These are phyloP conservation scores for Macrophomina pseudophaseolina DNA, from an alignment of 2,329 filamentous ascomycete genomes.

Conservation along the genomic window DNA sequence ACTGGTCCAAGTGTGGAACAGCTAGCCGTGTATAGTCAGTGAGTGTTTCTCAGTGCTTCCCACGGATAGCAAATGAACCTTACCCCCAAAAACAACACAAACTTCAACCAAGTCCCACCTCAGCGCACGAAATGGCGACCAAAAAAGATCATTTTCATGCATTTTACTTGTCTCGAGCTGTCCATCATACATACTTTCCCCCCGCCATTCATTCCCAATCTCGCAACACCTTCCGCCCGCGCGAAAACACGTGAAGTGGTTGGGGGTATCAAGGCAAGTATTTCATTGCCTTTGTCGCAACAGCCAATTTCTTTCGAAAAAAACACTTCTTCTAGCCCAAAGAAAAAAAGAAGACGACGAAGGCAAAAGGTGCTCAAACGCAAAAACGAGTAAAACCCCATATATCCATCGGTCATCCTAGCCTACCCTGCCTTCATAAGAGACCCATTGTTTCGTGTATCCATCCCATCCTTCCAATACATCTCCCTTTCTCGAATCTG, in stretches of 20 bases:
- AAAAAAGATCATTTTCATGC: constrained; percentile 19
- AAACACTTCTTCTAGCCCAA: background rate
- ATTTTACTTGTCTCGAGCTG: constrained; percentile 5
- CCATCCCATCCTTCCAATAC: background rate
- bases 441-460: background rate
- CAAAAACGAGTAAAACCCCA: too few species aligned
- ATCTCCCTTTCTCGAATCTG: background rate
- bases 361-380: too few species aligned
- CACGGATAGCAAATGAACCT: too few species aligned
- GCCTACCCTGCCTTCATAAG: background rate
- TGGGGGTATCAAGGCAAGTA: background rate
- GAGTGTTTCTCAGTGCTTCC: too few species aligned
- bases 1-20: too few species aligned
- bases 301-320: background rate
- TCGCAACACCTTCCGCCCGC: background rate
- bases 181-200: background rate
- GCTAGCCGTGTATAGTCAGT: too few species aligned
- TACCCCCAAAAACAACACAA: too few species aligned
- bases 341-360: background rate
- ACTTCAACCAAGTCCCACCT: background rate
- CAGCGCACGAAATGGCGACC: constrained; percentile 1
- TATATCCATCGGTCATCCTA: too few species aligned
- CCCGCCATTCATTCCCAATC: background rate
- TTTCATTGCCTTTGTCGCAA: background rate
- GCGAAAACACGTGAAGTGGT: background rate